Percentiles rank a stretch among this genome's conserved stretches.
Conservation (phyloP, 2,329 filamentous ascomycete species). For the Stachybotrys chlorohalonatus region DNA sequence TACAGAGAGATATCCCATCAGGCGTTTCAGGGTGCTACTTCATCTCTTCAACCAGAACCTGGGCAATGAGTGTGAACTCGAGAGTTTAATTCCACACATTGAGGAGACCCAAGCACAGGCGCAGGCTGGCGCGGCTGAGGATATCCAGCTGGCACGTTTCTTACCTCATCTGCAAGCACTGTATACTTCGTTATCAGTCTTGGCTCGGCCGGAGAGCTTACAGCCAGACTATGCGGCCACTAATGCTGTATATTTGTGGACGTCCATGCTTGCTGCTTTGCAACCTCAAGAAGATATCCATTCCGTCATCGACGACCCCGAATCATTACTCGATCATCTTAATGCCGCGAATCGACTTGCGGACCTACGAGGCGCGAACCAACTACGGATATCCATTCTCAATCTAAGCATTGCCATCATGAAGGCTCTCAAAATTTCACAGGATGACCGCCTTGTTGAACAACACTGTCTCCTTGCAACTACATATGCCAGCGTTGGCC, state of each 20-base stretch:
- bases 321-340: constrained; percentile 39
- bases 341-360: constrained; percentile 42
- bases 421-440: constrained; percentile 20
- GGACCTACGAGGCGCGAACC: constrained; percentile 39
- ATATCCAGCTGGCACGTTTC: constrained; percentile 32
- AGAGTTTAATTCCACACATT: constrained; percentile 28
- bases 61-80: constrained; percentile 30
- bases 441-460: constrained; percentile 30
- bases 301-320: constrained; percentile 37
- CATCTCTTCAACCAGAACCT: constrained; percentile 38
- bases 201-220: constrained; percentile 26
- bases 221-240: constrained; percentile 21
- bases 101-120: constrained; percentile 27
- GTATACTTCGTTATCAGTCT: constrained; percentile 31
- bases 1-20: constrained; percentile 39
- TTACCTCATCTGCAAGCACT: constrained; percentile 39
- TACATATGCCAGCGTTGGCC: constrained; percentile 45
- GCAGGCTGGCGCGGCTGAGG: constrained; percentile 31
- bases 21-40: constrained; percentile 42
- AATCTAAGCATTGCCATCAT: constrained; percentile 36
- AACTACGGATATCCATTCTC: constrained; percentile 34
- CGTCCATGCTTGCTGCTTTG: constrained; percentile 27
- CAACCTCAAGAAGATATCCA: constrained; percentile 31
- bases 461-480: constrained; percentile 39
- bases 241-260: constrained; percentile 35